Percentiles rank a stretch among this genome's conserved stretches.
phyloP scores from a whole-genome alignment of 1,139 yeast genomes.

The Hyphopichia burtonii region DNA sequence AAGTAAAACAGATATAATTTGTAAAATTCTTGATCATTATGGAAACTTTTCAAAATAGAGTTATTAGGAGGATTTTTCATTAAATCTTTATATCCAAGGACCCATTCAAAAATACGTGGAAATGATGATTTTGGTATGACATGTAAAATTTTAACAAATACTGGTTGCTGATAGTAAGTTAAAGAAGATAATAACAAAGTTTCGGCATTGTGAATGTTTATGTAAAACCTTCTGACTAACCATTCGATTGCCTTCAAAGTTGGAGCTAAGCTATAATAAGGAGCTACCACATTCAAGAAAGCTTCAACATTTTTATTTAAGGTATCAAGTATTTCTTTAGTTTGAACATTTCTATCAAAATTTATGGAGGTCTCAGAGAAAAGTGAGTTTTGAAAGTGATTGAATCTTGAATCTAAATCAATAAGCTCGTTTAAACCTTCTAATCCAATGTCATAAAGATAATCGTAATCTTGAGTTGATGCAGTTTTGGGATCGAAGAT shows the following conservation, averaged over 20 bases:
- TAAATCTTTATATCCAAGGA: conserved; percentile 64
- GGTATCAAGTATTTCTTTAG: conserved; percentile 71
- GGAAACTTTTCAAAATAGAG: conserved; percentile 69
- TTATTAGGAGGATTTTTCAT: conserved; percentile 64
- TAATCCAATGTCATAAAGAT: conserved; percentile 66
- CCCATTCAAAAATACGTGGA: conserved; percentile 77
- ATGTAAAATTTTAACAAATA: conserved; percentile 73
- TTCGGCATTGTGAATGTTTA: conserved; percentile 80
- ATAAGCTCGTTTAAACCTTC: conserved; percentile 78
- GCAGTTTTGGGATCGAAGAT: conserved; percentile 86
- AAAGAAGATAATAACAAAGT: conserved; percentile 64
- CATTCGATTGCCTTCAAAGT: conserved; percentile 87
- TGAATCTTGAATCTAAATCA: conserved; percentile 70
- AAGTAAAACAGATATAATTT: conserved; percentile 63
- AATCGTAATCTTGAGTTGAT: conserved; percentile 88
- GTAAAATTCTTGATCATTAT: conserved; percentile 64
- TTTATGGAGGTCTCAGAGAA: conserved; percentile 78
- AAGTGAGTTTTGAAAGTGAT: conserved; percentile 64
- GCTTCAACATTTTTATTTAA: conserved; percentile 73
- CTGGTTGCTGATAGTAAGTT: conserved; percentile 73
- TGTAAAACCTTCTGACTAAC: conserved; percentile 89
- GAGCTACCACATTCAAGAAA: conserved; percentile 73
- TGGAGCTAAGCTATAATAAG: conserved; percentile 70
- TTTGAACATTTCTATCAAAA: conserved; percentile 78
- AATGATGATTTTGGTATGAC: conserved; percentile 60